These are phyloP conservation scores for Rosellinia necatrix DNA, from an alignment of 2,329 filamentous ascomycete genomes.

Conservation along the genomic window DNA sequence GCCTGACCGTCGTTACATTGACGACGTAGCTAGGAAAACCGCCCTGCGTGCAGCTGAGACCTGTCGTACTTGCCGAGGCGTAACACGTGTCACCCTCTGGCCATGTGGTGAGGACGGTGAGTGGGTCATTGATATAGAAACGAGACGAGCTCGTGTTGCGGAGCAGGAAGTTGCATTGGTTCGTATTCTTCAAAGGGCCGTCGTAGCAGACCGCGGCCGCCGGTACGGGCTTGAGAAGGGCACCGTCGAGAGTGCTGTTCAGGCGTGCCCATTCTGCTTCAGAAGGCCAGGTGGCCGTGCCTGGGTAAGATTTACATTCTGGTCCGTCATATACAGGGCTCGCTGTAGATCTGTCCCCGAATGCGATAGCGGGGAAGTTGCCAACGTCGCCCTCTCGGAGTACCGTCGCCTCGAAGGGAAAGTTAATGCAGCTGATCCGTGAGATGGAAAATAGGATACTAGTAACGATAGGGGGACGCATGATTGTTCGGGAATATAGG, in stretches of 20 bases:
- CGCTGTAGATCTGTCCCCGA: constrained; percentile 34
- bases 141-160: constrained; percentile 37
- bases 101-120: constrained; percentile 42
- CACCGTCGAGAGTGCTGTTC: constrained; percentile 39
- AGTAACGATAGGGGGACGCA: constrained; percentile 17
- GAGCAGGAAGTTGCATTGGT: constrained; percentile 39
- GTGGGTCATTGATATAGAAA: constrained; percentile 41
- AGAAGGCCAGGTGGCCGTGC: constrained; percentile 38
- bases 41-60: constrained; percentile 43
- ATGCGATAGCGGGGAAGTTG: constrained; percentile 40
- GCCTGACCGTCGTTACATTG: constrained; percentile 43
- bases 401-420: constrained; percentile 35
- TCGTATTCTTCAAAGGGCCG: constrained; percentile 35
- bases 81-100: constrained; percentile 45
- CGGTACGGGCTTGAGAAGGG: constrained; percentile 41
- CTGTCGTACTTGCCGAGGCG: constrained; percentile 29
- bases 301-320: constrained; percentile 40
- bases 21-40: constrained; percentile 47
- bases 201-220: constrained; percentile 42
- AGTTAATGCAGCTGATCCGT: constrained; percentile 25
- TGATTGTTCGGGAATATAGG: constrained; percentile 10
- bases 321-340: constrained; percentile 31
- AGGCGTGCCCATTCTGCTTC: constrained; percentile 39
- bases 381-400: constrained; percentile 40
- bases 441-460: constrained; percentile 15